Base-by-base conservation (phyloP, 2,329 filamentous ascomycete genomes). In the Penicillium corylophilum region DNA sequence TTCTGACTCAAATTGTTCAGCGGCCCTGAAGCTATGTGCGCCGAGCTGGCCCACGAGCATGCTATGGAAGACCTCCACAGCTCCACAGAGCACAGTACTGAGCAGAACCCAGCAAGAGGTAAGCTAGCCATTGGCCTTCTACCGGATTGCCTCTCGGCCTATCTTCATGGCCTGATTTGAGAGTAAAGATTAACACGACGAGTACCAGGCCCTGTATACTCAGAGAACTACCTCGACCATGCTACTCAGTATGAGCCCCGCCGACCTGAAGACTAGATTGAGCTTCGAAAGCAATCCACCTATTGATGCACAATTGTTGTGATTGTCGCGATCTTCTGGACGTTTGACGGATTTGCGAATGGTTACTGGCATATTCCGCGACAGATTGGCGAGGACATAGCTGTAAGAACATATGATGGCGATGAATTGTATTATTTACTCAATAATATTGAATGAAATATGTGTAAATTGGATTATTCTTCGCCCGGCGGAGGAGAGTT, bases 21-120 rank as follows among this genome's bases (percentile, higher is more conserved):
- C 15, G 60, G 58, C 10, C 50, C 59, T 4, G 52, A 55, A 28
- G 35, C 54, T 2, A 57, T 53, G 44, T 63, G 60, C 23, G 50
- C 56, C 1, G 60, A 63, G 23, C 58, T 62, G 5, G 56, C 61
- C 1, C 61, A 63, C 5, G 56, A 62, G 10, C 57, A 63, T 23
- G 61, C 61, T 10, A 5, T 59, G 4, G 57, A 63, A 16, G 51
- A 56, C 26, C 50, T 63, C 0, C 51, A 60, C 9, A 43, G 48
- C 40, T 43, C 48, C n/a, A 62, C 54, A 15, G 59, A 61, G 22
- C 61, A 61, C 31, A 50, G 28, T 8, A 44, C 50, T 3, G 50
- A 54, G 1, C 40, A 50, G 10, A 50, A 54, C 16, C 41, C 44
- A 13, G 47, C 54, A n/a, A 48, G 49, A 22, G 41, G 59, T 61